A percentile compares a stretch with the other conserved stretches of the same genome.
These are phyloP conservation scores for Voacanga thouarsii DNA, from an alignment of 257 asterid genomes.

Conservation along the genomic window DNA sequence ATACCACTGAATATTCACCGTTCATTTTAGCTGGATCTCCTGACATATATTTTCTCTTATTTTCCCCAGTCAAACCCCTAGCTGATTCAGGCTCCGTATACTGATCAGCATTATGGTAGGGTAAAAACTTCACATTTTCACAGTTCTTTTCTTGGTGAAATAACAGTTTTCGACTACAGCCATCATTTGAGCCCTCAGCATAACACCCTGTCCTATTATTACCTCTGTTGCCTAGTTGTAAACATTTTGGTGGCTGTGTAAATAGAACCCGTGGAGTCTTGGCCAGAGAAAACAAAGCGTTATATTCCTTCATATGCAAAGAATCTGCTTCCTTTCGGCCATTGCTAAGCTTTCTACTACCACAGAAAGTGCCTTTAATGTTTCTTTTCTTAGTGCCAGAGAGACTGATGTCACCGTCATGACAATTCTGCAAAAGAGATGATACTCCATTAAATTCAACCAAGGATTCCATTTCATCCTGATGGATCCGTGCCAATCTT, in stretches of 20 bases:
- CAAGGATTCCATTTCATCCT: neutral
- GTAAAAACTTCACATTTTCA: slow-evolving; percentile 8
- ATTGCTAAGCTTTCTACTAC: slow-evolving; percentile 29
- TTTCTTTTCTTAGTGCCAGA: slow-evolving; percentile 9
- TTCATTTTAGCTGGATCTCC: slow-evolving; percentile 6
- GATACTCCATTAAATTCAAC: slow-evolving; percentile 17
- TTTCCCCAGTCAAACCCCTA: neutral
- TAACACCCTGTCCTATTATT: slow-evolving; percentile 14
- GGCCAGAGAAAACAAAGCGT: slow-evolving; percentile 21
- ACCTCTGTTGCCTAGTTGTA: slow-evolving; percentile 16
- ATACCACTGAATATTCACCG: slow-evolving; percentile 5
- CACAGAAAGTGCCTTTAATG: slow-evolving; percentile 28
- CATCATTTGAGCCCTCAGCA: slow-evolving; percentile 11
- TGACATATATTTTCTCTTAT: slow-evolving; percentile 7
- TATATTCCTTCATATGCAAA: slow-evolving; percentile 1
- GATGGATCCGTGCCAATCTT: slow-evolving; percentile 9
- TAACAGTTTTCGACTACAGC: slow-evolving; percentile 23
- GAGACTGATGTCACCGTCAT: neutral
- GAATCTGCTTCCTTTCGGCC: slow-evolving; percentile 7
- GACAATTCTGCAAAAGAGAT: slow-evolving; percentile 21
- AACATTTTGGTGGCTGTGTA: slow-evolving; percentile 53
- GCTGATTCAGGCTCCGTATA: slow-evolving; percentile 2
- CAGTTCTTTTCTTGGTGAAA: slow-evolving; percentile 15
- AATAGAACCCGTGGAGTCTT: slow-evolving; percentile 35
- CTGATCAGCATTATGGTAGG: neutral